A percentile compares a stretch with the other conserved stretches of the same genome.
Evolutionary conservation across 2,329 filamentous ascomycete genomes (phyloP).

Genomic region (Metarhizium anisopliae): DNA sequence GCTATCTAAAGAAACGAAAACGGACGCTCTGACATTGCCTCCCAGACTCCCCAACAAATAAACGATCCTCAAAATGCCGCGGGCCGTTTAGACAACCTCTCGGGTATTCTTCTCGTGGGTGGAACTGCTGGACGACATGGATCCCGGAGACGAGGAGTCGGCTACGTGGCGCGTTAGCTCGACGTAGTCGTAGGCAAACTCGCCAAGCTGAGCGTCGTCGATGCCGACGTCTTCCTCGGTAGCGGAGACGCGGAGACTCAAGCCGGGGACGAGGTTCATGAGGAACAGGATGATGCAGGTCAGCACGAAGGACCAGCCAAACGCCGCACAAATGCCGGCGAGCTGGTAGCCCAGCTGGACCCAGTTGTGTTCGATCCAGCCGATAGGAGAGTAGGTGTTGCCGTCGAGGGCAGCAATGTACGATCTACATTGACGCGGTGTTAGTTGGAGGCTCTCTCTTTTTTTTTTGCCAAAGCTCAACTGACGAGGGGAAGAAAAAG

Average conservation of each 20-base stretch:
- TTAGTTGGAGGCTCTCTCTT: not conserved
- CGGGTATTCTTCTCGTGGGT: conserved; percentile 20
- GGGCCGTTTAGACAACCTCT: not conserved
- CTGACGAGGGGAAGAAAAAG: no score
- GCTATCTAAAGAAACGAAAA: not conserved
- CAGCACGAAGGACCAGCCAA: conserved; percentile 57
- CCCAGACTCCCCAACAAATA: not conserved
- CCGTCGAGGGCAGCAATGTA: conserved; percentile 70
- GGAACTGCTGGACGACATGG: conserved; percentile 14
- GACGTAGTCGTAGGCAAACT: conserved; percentile 79
- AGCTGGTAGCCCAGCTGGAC: conserved; percentile 64
- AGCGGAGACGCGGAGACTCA: conserved; percentile 57
- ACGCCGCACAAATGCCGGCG: conserved; percentile 55
- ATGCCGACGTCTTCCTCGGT: conserved; percentile 62
- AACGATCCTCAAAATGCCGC: not conserved
- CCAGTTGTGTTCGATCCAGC: conserved; percentile 64
- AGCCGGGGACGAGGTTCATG: conserved; percentile 62
- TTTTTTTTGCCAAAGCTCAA: no score
- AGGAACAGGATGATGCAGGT: conserved; percentile 61
- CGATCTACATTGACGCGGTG: conserved; percentile 31
- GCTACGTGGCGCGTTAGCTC: conserved; percentile 58
- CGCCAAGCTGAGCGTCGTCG: conserved; percentile 69
- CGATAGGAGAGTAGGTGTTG: conserved; percentile 46
- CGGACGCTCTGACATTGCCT: not conserved
- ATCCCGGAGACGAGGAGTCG: conserved; percentile 19